A percentile compares a stretch with the other conserved stretches of the same genome.
phyloP scores from a whole-genome alignment of 192 early-diverging fungal species.

The Backusella morwellensis region DNA sequence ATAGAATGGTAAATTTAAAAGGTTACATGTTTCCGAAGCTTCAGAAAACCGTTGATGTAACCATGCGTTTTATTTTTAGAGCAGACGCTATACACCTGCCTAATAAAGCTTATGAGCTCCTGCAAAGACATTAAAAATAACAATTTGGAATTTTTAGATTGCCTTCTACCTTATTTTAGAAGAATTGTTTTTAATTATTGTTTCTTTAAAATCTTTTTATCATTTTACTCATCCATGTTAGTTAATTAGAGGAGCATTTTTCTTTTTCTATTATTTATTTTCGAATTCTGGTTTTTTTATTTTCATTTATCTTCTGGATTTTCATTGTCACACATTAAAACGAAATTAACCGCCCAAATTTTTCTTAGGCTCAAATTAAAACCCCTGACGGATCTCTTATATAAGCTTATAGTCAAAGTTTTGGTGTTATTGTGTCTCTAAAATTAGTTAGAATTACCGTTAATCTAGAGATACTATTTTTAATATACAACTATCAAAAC shows the following conservation, averaged over 20 bases:
- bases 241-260: neutral
- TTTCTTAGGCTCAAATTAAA: neutral
- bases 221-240: neutral
- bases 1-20: neutral
- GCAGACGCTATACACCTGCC: neutral
- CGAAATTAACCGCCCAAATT: neutral
- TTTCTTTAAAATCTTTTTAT: neutral
- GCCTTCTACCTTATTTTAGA: neutral
- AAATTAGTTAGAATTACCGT: neutral
- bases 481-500: neutral
- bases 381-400: neutral
- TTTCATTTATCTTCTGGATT: neutral
- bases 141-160: neutral
- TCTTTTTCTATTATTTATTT: neutral
- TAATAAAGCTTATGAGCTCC: neutral
- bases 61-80: neutral
- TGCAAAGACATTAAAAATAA: slow-evolving; percentile 3
- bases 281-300: neutral
- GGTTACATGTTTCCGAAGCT: slow-evolving; percentile 4
- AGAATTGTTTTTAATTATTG: neutral
- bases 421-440: neutral
- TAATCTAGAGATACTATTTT: neutral
- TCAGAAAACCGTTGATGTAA: slow-evolving; percentile 5
- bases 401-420: neutral
- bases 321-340: neutral